Percentiles rank a stretch among this genome's conserved stretches.
Conservation (phyloP, 1,139 yeast genomes). For the Kodamaea plutei region DNA sequence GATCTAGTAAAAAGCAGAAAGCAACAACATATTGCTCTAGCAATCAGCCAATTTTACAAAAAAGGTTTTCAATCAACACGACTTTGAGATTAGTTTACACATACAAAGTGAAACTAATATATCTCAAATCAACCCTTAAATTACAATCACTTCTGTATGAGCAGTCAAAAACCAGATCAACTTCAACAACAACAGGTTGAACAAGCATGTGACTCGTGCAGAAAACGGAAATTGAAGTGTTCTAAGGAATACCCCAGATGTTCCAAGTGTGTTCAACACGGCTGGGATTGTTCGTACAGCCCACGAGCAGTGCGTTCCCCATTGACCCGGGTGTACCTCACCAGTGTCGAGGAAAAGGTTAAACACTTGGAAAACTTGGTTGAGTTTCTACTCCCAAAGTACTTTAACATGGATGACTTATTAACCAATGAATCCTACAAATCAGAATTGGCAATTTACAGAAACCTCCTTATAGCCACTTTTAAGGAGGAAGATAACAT, state of each 20-base stretch:
- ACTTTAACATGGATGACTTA: constrained; percentile 24
- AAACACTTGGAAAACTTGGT: constrained; percentile 52
- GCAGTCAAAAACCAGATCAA: no score
- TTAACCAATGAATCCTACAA: constrained; percentile 21
- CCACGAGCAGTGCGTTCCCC: constrained; percentile 80
- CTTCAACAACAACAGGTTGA: constrained; percentile 31
- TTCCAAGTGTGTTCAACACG: constrained; percentile 66
- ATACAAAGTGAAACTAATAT: no score
- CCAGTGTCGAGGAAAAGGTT: constrained; percentile 68
- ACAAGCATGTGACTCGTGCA: constrained; percentile 58
- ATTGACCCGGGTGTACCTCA: constrained; percentile 73
- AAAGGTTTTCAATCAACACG: no score
- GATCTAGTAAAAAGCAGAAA: no score
- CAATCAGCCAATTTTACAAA: no score
- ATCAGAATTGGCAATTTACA: constrained; percentile 19
- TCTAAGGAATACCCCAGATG: constrained; percentile 71
- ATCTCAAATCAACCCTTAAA: no score
- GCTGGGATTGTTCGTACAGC: constrained; percentile 72
- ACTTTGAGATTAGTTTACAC: no score
- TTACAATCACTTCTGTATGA: no score
- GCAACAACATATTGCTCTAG: no score
- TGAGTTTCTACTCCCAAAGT: constrained; percentile 31
- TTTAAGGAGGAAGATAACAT: constrained; percentile 6
- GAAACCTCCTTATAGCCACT: constrained; percentile 8
- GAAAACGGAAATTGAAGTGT: constrained; percentile 54